Evolutionary conservation across 805 yeast species (phyloP).

Genomic region (Yarrowia sp.): DNA sequence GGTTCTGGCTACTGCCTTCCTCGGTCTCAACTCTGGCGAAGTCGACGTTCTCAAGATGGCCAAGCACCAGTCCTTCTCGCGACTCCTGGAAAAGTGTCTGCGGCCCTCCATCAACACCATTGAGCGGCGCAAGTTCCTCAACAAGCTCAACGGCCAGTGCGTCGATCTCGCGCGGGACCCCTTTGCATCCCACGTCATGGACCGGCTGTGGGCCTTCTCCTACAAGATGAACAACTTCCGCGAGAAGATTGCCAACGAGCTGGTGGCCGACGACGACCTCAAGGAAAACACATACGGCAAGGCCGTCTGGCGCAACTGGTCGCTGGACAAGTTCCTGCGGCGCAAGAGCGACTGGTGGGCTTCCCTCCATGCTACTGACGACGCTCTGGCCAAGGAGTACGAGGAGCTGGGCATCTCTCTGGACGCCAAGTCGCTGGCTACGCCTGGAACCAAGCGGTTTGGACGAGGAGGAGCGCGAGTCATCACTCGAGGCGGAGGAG

Average conservation of each 20-base stretch:
- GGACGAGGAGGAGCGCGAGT: constrained; percentile 24
- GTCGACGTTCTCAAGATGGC: constrained; percentile 60
- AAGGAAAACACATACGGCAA: constrained; percentile 86
- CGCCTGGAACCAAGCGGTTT: background rate
- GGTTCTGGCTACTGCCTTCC: constrained; percentile 46
- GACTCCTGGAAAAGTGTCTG: constrained; percentile 72
- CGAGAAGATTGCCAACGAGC: constrained; percentile 75
- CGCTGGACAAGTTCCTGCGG: constrained; percentile 72
- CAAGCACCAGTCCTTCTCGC: constrained; percentile 86
- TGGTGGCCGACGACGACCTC: constrained; percentile 55
- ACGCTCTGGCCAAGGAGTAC: constrained; percentile 11
- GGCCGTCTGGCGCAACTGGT: constrained; percentile 94
- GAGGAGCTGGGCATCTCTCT: constrained; percentile 18
- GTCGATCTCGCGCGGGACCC: constrained; percentile 73
- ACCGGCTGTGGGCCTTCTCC: constrained; percentile 77
- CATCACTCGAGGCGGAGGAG: constrained; percentile 2
- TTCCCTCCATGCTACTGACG: constrained; percentile 30
- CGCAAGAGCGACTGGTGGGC: constrained; percentile 81
- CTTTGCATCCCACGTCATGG: constrained; percentile 88
- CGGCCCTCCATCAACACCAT: constrained; percentile 48
- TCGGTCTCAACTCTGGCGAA: constrained; percentile 13
- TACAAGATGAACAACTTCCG: constrained; percentile 75
- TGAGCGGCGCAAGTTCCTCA: constrained; percentile 65
- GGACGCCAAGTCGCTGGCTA: constrained; percentile 20
- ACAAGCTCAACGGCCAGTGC: constrained; percentile 55